Conservation (phyloP, 768 basidiomycete genomes). For the Pleurotus cornucopiae region DNA sequence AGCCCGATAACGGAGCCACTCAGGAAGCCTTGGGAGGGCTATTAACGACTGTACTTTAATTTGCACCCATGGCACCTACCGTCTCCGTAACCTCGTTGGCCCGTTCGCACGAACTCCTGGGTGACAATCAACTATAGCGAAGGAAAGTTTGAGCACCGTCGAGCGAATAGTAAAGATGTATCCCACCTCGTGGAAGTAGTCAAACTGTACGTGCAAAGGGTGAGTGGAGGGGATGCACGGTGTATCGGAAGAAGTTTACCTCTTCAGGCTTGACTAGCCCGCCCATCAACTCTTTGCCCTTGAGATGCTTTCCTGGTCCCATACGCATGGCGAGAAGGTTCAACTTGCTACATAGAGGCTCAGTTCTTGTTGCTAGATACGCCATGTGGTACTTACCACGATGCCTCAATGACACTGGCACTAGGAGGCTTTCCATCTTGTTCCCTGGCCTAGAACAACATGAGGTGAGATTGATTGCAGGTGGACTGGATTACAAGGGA, state of each 20-base stretch:
- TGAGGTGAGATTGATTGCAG: conserved; percentile 12
- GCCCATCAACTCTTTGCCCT: conserved; percentile 76
- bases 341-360: conserved; percentile 26
- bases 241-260: conserved; percentile 18
- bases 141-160: background rate
- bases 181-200: conserved; percentile 81
- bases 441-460: conserved; percentile 29
- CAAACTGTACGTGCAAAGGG: conserved; percentile 43
- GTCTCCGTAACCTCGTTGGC: conserved; percentile 79
- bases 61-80: conserved; percentile 32
- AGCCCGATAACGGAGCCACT: conserved; percentile 83
- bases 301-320: conserved; percentile 91
- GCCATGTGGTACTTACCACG: conserved; percentile 43
- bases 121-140: conserved; percentile 63
- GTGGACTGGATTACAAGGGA: conserved; percentile 6
- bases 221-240: background rate
- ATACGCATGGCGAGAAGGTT: conserved; percentile 89
- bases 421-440: conserved; percentile 67
- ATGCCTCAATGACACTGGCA: conserved; percentile 54
- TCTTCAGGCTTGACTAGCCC: conserved; percentile 82
- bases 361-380: no score
- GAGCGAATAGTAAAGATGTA: background rate
- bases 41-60: no score
- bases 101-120: conserved; percentile 73
- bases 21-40: conserved; percentile 40